Percentiles rank a stretch among this genome's conserved stretches.
Conservation (phyloP, 2,329 filamentous ascomycete species). For the Alternaria sp. region DNA sequence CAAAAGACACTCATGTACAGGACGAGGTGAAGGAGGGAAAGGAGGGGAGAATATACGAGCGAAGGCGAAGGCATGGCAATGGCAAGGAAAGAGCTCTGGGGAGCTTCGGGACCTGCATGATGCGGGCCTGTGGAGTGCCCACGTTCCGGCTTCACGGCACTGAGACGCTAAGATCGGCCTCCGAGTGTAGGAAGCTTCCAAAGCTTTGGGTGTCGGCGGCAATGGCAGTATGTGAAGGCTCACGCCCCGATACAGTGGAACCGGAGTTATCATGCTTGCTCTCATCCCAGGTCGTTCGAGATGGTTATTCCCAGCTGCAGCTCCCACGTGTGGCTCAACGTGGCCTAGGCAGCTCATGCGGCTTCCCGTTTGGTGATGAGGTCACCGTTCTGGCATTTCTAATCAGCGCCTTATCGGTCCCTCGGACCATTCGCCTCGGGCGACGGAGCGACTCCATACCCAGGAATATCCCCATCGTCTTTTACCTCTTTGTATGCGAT, state of each 20-base stretch:
- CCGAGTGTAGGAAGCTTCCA: background rate
- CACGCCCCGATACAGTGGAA: background rate
- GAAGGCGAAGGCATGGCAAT: background rate
- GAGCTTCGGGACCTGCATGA: slow-evolving; percentile 26
- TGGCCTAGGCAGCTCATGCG: slow-evolving; percentile 6
- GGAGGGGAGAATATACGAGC: background rate
- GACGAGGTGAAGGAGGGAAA: background rate
- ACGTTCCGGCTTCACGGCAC: slow-evolving; percentile 9
- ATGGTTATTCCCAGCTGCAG: background rate
- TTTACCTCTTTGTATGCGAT: slow-evolving; percentile 12
- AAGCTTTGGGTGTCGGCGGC: background rate
- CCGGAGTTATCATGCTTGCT: background rate
- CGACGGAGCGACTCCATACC: slow-evolving; percentile 12
- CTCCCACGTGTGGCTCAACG: slow-evolving; percentile 9
- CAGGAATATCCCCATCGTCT: background rate
- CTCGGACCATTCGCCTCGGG: slow-evolving; percentile 14
- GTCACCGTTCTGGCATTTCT: slow-evolving; percentile 34
- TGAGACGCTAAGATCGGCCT: background rate
- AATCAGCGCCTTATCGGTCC: slow-evolving; percentile 33
- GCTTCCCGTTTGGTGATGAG: slow-evolving; percentile 18
- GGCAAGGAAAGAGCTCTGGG: slow-evolving; percentile 8
- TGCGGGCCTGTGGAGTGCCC: slow-evolving; percentile 11
- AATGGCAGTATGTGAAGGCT: background rate
- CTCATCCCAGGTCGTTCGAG: background rate
- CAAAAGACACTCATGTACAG: background rate